Evolutionary conservation across 495 filamentous ascomycete species (phyloP).

Genomic region (Talaromyces borbonicus): DNA sequence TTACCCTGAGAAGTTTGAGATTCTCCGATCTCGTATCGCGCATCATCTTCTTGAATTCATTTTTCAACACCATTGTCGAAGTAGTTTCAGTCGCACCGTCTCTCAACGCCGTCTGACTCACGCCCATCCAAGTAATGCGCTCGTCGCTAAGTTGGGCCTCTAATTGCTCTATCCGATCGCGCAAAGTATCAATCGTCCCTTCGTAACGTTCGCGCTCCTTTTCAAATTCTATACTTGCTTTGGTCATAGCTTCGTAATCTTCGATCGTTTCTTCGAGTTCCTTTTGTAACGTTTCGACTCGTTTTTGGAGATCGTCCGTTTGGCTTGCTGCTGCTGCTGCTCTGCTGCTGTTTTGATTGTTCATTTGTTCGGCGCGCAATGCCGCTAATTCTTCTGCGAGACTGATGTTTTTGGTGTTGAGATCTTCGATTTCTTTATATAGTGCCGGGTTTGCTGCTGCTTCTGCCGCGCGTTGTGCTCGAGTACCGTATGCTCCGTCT

Average conservation of each 20-base stretch:
- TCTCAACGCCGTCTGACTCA: constrained; percentile 40
- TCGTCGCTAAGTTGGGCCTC: constrained; percentile 64
- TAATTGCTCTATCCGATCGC: constrained; percentile 58
- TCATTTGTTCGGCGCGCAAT: constrained; percentile 34
- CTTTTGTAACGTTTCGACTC: constrained; percentile 54
- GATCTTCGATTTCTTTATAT: constrained; percentile 52
- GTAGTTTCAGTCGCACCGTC: constrained; percentile 45
- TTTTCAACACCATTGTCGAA: constrained; percentile 63
- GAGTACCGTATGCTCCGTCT: constrained; percentile 80
- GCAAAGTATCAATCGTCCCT: constrained; percentile 53
- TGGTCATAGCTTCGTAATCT: constrained; percentile 83
- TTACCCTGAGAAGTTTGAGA: constrained; percentile 57
- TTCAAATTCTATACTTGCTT: constrained; percentile 76
- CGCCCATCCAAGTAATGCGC: constrained; percentile 58
- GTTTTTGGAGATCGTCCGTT: constrained; percentile 44
- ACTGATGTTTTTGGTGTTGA: constrained; percentile 50
- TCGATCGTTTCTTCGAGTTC: constrained; percentile 74
- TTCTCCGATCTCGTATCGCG: constrained; percentile 65
- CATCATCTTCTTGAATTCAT: constrained; percentile 90
- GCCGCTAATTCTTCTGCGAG: constrained; percentile 48
- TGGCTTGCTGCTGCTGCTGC: constrained; percentile 16
- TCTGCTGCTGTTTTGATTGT: no score
- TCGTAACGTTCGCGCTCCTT: constrained; percentile 75
- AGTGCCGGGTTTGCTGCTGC: constrained; percentile 57
- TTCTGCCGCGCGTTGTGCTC: constrained; percentile 68